phyloP scores from a whole-genome alignment of 257 asterid genomes.

The Nicotiana undulata region DNA sequence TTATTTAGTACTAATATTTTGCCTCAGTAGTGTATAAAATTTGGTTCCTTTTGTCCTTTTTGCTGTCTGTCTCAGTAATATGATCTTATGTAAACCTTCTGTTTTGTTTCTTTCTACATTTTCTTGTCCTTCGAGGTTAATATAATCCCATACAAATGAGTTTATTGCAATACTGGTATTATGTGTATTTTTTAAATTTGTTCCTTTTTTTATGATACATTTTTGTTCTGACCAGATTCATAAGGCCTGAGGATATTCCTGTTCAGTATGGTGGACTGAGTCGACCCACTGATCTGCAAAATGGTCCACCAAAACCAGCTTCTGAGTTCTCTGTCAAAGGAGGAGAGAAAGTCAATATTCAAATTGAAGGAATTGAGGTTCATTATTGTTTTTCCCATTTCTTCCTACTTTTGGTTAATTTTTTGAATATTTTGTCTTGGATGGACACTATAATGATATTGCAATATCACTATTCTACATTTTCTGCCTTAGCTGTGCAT shows the following conservation, averaged over 20 bases:
- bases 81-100: constrained; percentile 11
- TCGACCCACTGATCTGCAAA: constrained; percentile 43
- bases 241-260: constrained; percentile 76
- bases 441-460: background rate
- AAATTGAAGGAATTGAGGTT: constrained; percentile 97
- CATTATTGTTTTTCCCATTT: background rate
- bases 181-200: background rate
- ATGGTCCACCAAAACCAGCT: constrained; percentile 75
- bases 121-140: constrained; percentile 11
- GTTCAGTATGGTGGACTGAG: constrained; percentile 87
- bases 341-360: constrained; percentile 88
- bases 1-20: background rate
- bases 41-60: constrained; percentile 4
- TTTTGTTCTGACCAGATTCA: constrained; percentile 31
- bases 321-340: constrained; percentile 83
- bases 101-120: constrained; percentile 13
- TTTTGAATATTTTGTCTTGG: background rate
- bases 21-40: background rate
- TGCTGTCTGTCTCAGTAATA: background rate
- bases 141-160: background rate
- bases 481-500: background rate
- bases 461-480: background rate
- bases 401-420: background rate
- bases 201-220: background rate
- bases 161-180: no score